Evolutionary conservation across 805 yeast genomes (phyloP).

Genomic region (Tetrapisispora taiwanensis): DNA sequence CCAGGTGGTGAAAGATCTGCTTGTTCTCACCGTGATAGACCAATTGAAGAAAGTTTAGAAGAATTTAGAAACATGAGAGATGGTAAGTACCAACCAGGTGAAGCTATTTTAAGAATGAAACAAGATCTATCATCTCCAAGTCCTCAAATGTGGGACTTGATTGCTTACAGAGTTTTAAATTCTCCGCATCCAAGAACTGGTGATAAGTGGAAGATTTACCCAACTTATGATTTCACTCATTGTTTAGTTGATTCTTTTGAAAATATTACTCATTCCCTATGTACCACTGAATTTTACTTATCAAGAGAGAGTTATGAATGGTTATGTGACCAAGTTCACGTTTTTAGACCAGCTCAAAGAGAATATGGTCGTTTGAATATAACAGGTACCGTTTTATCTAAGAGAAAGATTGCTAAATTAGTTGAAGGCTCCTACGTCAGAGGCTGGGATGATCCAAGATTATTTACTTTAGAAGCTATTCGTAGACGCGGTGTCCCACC

Average conservation of each 20-base stretch:
- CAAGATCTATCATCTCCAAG: slow-evolving; percentile 83
- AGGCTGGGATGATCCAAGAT: slow-evolving; percentile 95
- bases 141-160: slow-evolving; percentile 99
- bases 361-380: slow-evolving; percentile 95
- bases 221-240: slow-evolving; percentile 98
- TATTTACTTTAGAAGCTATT: slow-evolving; percentile 87
- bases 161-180: slow-evolving; percentile 88
- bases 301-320: slow-evolving; percentile 96
- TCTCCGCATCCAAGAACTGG: slow-evolving; percentile 96
- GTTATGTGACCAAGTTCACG: slow-evolving; percentile 92
- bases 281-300: slow-evolving; percentile 89
- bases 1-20: slow-evolving; percentile 88
- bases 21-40: slow-evolving; percentile 62
- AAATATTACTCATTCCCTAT: slow-evolving; percentile 88
- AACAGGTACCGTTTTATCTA: slow-evolving; percentile 88
- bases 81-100: slow-evolving; percentile 80
- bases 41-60: slow-evolving; percentile 61
- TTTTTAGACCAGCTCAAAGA: slow-evolving; percentile 96
- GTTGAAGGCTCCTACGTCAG: slow-evolving; percentile 75
- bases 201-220: slow-evolving; percentile 93
- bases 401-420: slow-evolving; percentile 89
- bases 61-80: slow-evolving; percentile 89
- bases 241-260: slow-evolving; percentile 97
- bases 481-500: slow-evolving; percentile 98
- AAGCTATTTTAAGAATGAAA: slow-evolving; percentile 93